Percentiles rank a stretch among this genome's conserved stretches.
Evolutionary conservation across 2,329 filamentous ascomycete genomes (phyloP).

Genomic region (Penicillium fuscoglaucum): DNA sequence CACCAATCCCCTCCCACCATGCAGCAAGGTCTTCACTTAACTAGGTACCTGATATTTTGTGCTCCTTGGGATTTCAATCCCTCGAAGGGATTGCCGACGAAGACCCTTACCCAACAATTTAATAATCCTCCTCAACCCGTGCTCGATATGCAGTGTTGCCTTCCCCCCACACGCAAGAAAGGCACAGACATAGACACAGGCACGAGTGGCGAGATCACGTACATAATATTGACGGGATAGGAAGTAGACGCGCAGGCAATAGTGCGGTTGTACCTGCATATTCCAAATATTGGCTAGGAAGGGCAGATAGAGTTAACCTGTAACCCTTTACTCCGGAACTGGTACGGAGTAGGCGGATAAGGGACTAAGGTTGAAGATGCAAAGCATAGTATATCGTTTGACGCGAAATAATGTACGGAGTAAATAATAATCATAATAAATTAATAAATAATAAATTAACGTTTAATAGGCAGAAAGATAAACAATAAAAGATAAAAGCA

Average conservation of each 20-base stretch:
- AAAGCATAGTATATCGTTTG: background rate
- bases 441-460: background rate
- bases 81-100: background rate
- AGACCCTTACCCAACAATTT: constrained; percentile 5
- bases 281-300: background rate
- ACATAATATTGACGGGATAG: constrained; percentile 4
- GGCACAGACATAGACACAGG: constrained; percentile 4
- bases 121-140: constrained; percentile 11
- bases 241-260: constrained; percentile 1
- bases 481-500: background rate
- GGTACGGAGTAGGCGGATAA: background rate
- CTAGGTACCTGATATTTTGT: background rate
- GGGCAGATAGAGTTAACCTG: background rate
- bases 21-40: constrained; percentile 1
- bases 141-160: constrained; percentile 3
- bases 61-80: background rate
- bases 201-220: constrained; percentile 10
- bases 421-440: background rate
- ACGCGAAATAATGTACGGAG: background rate
- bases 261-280: constrained; percentile 9
- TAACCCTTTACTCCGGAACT: background rate
- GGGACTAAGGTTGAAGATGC: background rate
- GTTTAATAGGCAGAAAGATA: background rate
- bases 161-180: constrained; percentile 7
- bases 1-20: constrained; percentile 2